phyloP scores from a whole-genome alignment of 352 stramenopile species.

The Achlya hypogyna region DNA sequence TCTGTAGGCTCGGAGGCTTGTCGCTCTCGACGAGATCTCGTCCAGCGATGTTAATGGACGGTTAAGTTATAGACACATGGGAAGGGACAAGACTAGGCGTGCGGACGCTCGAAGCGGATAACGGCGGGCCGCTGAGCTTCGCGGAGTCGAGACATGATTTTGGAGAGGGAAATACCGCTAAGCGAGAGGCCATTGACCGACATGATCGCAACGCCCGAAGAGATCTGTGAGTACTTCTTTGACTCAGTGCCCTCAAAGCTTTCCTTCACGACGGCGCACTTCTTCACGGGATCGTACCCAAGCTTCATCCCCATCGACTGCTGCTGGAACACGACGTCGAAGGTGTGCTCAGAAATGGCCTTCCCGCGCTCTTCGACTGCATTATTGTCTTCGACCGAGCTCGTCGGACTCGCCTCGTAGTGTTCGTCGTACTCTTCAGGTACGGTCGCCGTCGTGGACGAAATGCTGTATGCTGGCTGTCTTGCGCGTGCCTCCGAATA shows the following conservation, averaged over 20 bases:
- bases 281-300: constrained; percentile 14
- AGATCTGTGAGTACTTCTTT: constrained; percentile 13
- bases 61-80: not conserved
- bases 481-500: not conserved
- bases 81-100: not conserved
- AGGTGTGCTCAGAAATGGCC: not conserved
- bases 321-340: constrained; percentile 16
- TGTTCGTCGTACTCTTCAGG: not conserved
- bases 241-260: constrained; percentile 16
- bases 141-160: constrained; percentile 16
- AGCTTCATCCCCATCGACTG: constrained; percentile 19
- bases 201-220: constrained; percentile 2
- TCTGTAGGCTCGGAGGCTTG: too few species aligned
- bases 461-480: not conserved
- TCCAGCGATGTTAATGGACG: too few species aligned
- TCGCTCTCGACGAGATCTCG: too few species aligned
- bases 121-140: constrained; percentile 8
- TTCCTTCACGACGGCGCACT: constrained; percentile 13
- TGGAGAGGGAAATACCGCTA: constrained; percentile 4
- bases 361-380: not conserved
- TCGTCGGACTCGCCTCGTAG: not conserved
- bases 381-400: constrained; percentile 11
- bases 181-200: constrained; percentile 11
- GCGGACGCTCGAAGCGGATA: constrained; percentile 4
- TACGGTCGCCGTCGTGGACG: not conserved